Percentiles rank a stretch among this genome's conserved stretches.
Conservation (phyloP, 805 yeast genomes). For the Sugiyamaella boreocaroliniensis region DNA sequence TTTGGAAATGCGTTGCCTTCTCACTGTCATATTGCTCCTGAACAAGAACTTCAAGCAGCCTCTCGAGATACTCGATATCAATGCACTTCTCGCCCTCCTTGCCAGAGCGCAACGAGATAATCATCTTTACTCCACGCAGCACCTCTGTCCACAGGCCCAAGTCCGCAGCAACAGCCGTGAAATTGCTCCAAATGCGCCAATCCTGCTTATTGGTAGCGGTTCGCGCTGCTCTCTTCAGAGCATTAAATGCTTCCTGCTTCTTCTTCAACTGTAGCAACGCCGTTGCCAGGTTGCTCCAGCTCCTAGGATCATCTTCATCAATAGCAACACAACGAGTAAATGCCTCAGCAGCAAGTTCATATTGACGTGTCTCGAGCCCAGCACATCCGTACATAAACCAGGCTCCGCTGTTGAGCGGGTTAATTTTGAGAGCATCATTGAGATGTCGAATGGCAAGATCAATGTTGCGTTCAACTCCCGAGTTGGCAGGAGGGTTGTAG, state of each 20-base stretch:
- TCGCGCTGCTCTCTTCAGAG: slow-evolving; percentile 71
- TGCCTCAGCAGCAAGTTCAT: slow-evolving; percentile 79
- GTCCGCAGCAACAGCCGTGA: slow-evolving; percentile 70
- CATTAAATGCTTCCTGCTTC: slow-evolving; percentile 72
- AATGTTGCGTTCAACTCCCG: slow-evolving; percentile 48
- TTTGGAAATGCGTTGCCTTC: slow-evolving; percentile 51
- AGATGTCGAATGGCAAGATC: slow-evolving; percentile 55
- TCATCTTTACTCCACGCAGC: slow-evolving; percentile 59
- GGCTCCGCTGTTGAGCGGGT: slow-evolving; percentile 69
- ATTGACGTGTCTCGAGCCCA: slow-evolving; percentile 66
- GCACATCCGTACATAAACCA: slow-evolving; percentile 93
- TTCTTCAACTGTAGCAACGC: slow-evolving; percentile 62
- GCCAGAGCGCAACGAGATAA: slow-evolving; percentile 53
- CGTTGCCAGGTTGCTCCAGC: slow-evolving; percentile 91
- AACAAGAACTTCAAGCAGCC: slow-evolving; percentile 58
- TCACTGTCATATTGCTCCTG: slow-evolving; percentile 13
- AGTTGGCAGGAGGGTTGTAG: slow-evolving; percentile 54
- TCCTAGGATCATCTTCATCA: slow-evolving; percentile 70
- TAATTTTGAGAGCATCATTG: slow-evolving; percentile 63
- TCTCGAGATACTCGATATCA: slow-evolving; percentile 70
- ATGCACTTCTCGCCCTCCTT: slow-evolving; percentile 55
- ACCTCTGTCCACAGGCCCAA: slow-evolving; percentile 87
- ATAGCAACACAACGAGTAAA: slow-evolving; percentile 84
- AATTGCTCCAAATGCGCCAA: slow-evolving; percentile 91
- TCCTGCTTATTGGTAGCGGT: slow-evolving; percentile 60